phyloP scores from a whole-genome alignment of 164 flowering plant species.

The Buxus sempervirens region DNA sequence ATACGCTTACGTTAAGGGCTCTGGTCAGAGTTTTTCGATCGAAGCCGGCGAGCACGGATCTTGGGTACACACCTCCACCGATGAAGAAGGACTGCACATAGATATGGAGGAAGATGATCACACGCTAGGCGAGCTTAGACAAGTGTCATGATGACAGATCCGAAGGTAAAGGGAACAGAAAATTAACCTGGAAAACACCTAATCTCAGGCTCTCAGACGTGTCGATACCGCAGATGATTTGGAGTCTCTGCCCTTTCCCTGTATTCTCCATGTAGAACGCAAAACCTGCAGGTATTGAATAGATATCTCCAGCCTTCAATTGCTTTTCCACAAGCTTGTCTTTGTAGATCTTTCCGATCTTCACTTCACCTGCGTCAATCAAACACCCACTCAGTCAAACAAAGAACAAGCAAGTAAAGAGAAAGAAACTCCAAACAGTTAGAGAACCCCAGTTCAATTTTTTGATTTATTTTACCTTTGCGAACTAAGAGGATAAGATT shows the following conservation, averaged over 20 bases:
- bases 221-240: conserved; percentile 73
- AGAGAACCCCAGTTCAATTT: too few species aligned
- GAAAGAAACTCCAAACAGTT: too few species aligned
- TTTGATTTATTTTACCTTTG: conserved; percentile 36
- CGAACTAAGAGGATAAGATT: conserved; percentile 67
- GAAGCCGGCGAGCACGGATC: conserved; percentile 73
- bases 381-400: not conserved
- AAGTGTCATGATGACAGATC: too few species aligned
- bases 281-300: conserved; percentile 74
- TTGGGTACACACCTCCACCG: conserved; percentile 74
- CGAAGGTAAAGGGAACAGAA: too few species aligned
- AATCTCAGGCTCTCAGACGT: conserved; percentile 51
- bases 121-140: too few species aligned
- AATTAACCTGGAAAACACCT: conserved; percentile 49
- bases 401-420: not conserved
- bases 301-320: conserved; percentile 67
- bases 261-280: conserved; percentile 71
- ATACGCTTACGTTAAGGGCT: conserved; percentile 71
- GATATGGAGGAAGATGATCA: not conserved
- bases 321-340: conserved; percentile 51
- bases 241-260: conserved; percentile 66
- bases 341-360: conserved; percentile 59
- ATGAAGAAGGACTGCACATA: conserved; percentile 73
- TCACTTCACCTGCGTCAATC: conserved; percentile 59
- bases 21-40: conserved; percentile 44